Evolutionary conservation across 495 filamentous ascomycete genomes (phyloP).

Genomic region (Penicillium lagena): DNA sequence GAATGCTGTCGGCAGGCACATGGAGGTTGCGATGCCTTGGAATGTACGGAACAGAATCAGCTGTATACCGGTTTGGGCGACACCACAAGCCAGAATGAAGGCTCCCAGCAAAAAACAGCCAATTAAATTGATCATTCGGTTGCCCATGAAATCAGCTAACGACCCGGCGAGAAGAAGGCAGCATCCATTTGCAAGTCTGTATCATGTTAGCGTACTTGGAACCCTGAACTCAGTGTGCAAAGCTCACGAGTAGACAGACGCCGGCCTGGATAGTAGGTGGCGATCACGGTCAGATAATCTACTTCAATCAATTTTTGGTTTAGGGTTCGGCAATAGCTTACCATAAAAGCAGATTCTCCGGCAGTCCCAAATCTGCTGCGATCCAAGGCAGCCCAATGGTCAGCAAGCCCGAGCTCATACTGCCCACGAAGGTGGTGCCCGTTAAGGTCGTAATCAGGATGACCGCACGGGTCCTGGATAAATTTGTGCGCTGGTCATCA

Average conservation of each 20-base stretch:
- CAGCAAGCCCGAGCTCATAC: conserved; percentile 14
- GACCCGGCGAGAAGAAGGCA: conserved; percentile 44
- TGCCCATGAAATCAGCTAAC: conserved; percentile 45
- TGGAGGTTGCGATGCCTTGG: conserved; percentile 40
- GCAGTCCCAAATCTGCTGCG: conserved; percentile 10
- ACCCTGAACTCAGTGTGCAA: neutral
- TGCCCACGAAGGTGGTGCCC: conserved; percentile 15
- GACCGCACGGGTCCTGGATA: conserved; percentile 10
- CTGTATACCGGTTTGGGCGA: conserved; percentile 37
- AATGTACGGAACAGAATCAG: conserved; percentile 46
- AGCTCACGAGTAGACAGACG: conserved; percentile 17
- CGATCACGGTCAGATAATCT: too few relatives aligned
- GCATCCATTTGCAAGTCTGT: conserved; percentile 39
- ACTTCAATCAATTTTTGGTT: too few relatives aligned
- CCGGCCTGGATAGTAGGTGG: conserved; percentile 3
- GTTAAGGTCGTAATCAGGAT: conserved; percentile 12
- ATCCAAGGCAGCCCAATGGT: conserved; percentile 15
- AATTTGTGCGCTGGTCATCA: neutral
- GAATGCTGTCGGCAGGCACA: conserved; percentile 47
- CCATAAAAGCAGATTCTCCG: conserved; percentile 16
- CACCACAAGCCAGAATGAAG: conserved; percentile 41
- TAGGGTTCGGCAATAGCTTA: neutral
- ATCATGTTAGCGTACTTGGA: neutral
- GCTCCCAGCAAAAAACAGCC: conserved; percentile 36
- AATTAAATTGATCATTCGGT: conserved; percentile 32